Evolutionary conservation across 257 asterid species (phyloP).

Genomic region (Eustoma russellianum): DNA sequence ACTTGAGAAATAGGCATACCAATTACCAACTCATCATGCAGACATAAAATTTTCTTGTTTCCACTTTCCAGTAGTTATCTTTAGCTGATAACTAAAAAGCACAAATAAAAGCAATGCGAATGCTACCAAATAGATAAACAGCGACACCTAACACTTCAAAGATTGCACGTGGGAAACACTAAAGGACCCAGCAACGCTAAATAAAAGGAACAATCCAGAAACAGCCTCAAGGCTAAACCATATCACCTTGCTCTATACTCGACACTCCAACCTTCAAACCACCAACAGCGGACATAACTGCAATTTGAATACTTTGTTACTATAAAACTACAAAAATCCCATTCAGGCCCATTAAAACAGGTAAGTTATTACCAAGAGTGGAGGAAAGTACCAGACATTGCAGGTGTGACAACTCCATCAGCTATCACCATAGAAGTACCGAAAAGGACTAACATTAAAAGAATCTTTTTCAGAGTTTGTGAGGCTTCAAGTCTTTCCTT

Average conservation of each 20-base stretch:
- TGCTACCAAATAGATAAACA: too few species aligned
- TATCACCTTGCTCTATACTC: constrained; percentile 59
- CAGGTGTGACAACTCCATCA: constrained; percentile 98
- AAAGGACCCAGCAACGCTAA: too few species aligned
- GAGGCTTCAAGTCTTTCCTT: constrained; percentile 94
- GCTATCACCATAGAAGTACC: constrained; percentile 99
- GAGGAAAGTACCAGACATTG: constrained; percentile 80
- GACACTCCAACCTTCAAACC: constrained; percentile 91
- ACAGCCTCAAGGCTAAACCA: neutral
- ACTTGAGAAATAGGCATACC: too few species aligned
- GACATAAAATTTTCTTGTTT: too few species aligned
- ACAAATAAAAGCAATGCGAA: too few species aligned
- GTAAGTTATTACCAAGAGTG: constrained; percentile 7
- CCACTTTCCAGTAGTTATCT: too few species aligned
- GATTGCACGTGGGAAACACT: too few species aligned
- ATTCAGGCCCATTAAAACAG: constrained; percentile 15
- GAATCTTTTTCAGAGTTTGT: constrained; percentile 69
- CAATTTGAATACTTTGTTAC: constrained; percentile 20
- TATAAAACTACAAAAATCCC: constrained; percentile 16
- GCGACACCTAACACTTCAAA: too few species aligned
- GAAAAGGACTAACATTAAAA: constrained; percentile 87
- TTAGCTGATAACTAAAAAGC: too few species aligned
- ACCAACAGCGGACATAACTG: constrained; percentile 96
- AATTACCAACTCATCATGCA: too few species aligned
- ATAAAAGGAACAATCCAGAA: neutral